These are phyloP conservation scores for Hypoxylon trugodes DNA, from an alignment of 495 filamentous ascomycete genomes.

Conservation along the genomic window DNA sequence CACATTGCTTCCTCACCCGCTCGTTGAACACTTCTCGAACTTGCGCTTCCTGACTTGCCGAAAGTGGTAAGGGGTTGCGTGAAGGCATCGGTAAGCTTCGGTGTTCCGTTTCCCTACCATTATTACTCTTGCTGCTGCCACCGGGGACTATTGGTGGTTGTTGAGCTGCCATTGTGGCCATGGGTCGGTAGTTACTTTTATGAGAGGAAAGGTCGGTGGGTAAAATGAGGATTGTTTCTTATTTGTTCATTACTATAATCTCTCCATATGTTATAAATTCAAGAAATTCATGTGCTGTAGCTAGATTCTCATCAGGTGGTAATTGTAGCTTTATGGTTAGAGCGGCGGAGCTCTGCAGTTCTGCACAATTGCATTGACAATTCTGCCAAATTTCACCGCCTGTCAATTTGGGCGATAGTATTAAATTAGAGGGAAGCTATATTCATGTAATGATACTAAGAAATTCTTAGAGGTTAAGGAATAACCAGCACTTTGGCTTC, in stretches of 20 bases:
- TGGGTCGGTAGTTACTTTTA: conserved; percentile 10
- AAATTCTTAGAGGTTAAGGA: too few species aligned
- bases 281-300: neutral
- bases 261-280: conserved; percentile 19
- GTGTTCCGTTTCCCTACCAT: neutral
- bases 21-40: conserved; percentile 91
- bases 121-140: conserved; percentile 16
- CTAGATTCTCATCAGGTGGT: conserved; percentile 1
- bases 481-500: neutral
- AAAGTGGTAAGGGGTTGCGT: conserved; percentile 90
- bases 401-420: neutral
- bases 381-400: conserved; percentile 30
- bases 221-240: neutral
- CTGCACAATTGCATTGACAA: conserved; percentile 17
- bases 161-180: conserved; percentile 50
- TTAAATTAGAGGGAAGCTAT: neutral
- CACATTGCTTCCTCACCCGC: conserved; percentile 79
- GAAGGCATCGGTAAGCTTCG: conserved; percentile 63
- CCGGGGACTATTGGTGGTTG: conserved; percentile 35
- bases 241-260: conserved; percentile 15
- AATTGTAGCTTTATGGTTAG: neutral
- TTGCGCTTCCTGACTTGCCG: conserved; percentile 88
- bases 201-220: neutral
- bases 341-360: conserved; percentile 21
- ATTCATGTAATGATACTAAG: neutral